Percentiles rank a stretch among this genome's conserved stretches.
Conservation (phyloP, 208 protist species). For the Trichomonas gallinae region DNA sequence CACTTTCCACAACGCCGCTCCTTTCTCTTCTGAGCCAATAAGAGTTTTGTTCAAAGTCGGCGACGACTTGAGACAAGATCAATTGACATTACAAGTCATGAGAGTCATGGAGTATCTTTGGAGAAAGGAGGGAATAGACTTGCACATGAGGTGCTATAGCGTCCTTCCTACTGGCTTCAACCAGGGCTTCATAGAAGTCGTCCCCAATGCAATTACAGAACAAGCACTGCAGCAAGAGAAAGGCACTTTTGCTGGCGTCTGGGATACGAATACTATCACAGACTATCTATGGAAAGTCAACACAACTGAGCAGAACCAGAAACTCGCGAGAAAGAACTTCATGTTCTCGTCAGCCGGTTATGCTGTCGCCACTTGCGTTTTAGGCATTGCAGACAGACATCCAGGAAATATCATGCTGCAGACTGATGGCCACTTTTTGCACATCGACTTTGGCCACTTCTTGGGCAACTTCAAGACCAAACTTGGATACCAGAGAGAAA, state of each 20-base stretch:
- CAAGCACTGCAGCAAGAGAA: neutral
- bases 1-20: constrained; percentile 61
- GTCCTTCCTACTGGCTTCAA: constrained; percentile 18
- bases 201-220: neutral
- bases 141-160: constrained; percentile 32
- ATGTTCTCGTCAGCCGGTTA: constrained; percentile 43
- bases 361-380: constrained; percentile 55
- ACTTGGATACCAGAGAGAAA: constrained; percentile 72
- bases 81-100: constrained; percentile 47
- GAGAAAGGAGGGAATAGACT: constrained; percentile 37
- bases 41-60: constrained; percentile 50
- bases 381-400: constrained; percentile 57
- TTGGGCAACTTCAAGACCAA: constrained; percentile 81
- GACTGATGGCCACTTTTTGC: constrained; percentile 45
- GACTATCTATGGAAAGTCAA: neutral
- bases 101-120: constrained; percentile 46
- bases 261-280: neutral
- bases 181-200: constrained; percentile 9
- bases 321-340: neutral
- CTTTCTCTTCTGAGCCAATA: constrained; percentile 39
- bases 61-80: constrained; percentile 54
- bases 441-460: constrained; percentile 89
- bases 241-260: neutral
- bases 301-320: neutral
- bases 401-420: constrained; percentile 45